These are phyloP conservation scores for Rhizophagus sp. DNA, from an alignment of 192 early-diverging fungal genomes.

Conservation along the genomic window DNA sequence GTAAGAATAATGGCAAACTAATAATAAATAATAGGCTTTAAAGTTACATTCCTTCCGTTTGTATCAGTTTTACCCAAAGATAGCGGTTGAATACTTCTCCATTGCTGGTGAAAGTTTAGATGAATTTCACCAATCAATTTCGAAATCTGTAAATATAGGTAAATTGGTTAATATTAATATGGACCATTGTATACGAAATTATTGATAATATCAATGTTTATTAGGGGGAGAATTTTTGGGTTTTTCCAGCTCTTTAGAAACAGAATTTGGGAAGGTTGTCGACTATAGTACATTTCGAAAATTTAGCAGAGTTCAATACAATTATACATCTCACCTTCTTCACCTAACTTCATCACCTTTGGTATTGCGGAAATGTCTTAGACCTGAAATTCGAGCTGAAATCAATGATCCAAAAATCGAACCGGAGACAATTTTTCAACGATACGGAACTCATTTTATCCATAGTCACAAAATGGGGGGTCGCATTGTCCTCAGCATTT, in stretches of 20 bases:
- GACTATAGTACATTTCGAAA: conserved; percentile 14
- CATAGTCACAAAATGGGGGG: conserved; percentile 13
- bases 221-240: not conserved
- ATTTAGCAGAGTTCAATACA: conserved; percentile 14
- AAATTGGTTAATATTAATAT: not conserved
- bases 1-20: not conserved
- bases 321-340: not conserved
- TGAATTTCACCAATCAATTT: conserved; percentile 8
- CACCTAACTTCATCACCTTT: conserved; percentile 1
- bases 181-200: not conserved
- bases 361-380: not conserved
- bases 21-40: not conserved
- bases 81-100: not conserved
- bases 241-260: conserved; percentile 1
- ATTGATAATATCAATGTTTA: conserved; percentile 1
- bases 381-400: conserved; percentile 17
- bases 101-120: conserved; percentile 12
- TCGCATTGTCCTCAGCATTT: not conserved
- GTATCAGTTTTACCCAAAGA: conserved; percentile 3
- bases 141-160: not conserved
- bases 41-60: not conserved
- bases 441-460: conserved; percentile 17
- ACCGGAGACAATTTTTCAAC: not conserved
- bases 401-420: conserved; percentile 6
- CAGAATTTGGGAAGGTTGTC: conserved; percentile 1